Base-by-base conservation (phyloP, 768 basidiomycete genomes). In the Crassisporium funariophilum region DNA sequence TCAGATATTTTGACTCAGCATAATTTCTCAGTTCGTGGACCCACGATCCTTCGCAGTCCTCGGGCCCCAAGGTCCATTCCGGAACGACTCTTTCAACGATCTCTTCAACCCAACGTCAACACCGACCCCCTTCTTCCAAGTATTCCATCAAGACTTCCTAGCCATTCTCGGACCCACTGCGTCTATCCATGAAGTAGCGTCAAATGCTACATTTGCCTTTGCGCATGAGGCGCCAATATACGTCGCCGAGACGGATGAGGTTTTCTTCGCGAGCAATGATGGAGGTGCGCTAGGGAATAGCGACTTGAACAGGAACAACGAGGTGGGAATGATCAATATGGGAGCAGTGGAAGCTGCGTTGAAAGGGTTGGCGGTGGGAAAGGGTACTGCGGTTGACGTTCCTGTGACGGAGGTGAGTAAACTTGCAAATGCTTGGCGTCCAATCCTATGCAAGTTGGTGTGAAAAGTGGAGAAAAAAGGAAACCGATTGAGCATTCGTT, bases 181-280 rank as follows among this genome's bases (percentile, higher is more conserved):
- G 5, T 75, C 76, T 0, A 75, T 91, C 39, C 74, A 76, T 3
- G 62, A 78, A 48, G 77, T 92, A 37, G 81, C 81, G 0, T 75
- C 77, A 6, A 79, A 82, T 47, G 74, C 76, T 3, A 78, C 74
- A 3, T 84, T 83, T 61, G 83, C 83, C 2, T 82, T 88, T 51
- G 88, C 87, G 13, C 88, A 91, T 58, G 90, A 92, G 65, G 89
- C 86, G 2, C 86, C 86, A 0, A 71, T 90, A 2, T 88, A 82
- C 63, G 68, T 79, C 23, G 66, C 81, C 4, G 74, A 71, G n/a
- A 83, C 82, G n/a, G 78, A 89, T 55, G 80, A 84, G 52, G 71
- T 91, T 2, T 84, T 82, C 68, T 91, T 91, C 57, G 73, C 78
- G 4, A 84, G 83, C 63, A 87, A 82, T 49, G 81, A 78, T 45